Base-by-base conservation (phyloP, 805 yeast genomes). In the Ogataea ganodermae region DNA sequence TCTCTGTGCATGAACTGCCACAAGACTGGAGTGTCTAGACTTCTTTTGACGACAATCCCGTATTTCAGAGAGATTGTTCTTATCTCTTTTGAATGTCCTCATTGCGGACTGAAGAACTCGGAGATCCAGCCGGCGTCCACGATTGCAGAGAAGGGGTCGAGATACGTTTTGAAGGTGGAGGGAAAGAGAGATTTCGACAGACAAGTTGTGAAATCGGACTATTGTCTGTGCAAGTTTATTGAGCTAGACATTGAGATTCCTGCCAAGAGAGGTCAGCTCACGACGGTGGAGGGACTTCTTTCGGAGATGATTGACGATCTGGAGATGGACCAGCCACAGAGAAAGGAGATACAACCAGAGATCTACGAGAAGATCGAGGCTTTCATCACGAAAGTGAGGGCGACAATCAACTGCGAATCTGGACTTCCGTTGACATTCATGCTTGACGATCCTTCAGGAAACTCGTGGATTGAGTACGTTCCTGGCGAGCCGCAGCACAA, bases 1-100 rank as follows among this genome's bases (percentile, higher is more conserved):
- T 89, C 97, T 7, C 71, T 94, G 32, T 94, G 99, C 73, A 91
- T 94, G 97, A 89, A 88, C 73, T 94, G 99, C 69, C 87, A 84
- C 53, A 73, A 92, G 56, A 78, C 81, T 48, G 99, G 99, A 49
- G 74, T 74, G 44, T 94, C 99, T 4, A 73, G 95, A 56, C 67
- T 94, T 65, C 73, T 94, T 35, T 73, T 94, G 60, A 94, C 99
- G 12, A 76, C 82, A 44, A 94, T 94, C 59, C 99, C 99, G 16
- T 89, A 74, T 60, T 94, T 94, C 71, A 75, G 91, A 54, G 97
- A 94, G 66, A 81, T 94, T 44, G 86, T 94, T 43, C 66, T 94
- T 48, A 92, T 94, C 96, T 90, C 97, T 1, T 94, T 94, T 67
- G 88, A 84, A 56, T 94, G 99, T 69, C 92, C 94, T 22, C 97